Base-by-base conservation (phyloP, 306 rosid species). In the Mimosa bimucronata region DNA sequence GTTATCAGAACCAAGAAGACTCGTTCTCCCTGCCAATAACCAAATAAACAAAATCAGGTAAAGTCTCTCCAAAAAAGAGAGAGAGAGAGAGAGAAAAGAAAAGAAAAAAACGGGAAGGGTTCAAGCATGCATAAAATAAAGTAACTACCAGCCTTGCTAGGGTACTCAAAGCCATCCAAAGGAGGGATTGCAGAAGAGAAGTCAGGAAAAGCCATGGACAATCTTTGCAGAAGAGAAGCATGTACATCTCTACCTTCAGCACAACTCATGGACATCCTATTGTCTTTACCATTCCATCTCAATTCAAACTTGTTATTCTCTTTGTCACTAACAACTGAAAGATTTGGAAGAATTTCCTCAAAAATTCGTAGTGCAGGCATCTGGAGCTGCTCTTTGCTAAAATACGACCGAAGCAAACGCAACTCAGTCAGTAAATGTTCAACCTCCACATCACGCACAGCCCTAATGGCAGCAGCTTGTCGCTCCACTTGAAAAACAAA, bases 361-460 rank as follows among this genome's bases (percentile, higher is more conserved):
- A 94, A 88, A 76, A 79, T 82, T 82, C 88, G 84, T 67, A 84
- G 25, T 6, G 81, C 61, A 0, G 92, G 95, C 34, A 86, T 90
- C 79, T 65, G 85, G 41, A 83, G 90, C 68, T 95, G 90, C 52
- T 95, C 92, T 72, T 81, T 7, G 71, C 61, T 83, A 81, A 89
- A 91, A 83, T 80, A 73, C 1, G 98, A 88, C 25, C 92, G 90
- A 71, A 95, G 84, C 82, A 91, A 82, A 70, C 82, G 92, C 82
- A 95, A 55, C 41, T 90, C 92, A 5, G 92, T 92, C 77, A 90
- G 26, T 79, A 92, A 79, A 75, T 83, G 92, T 71, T 90, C 88
- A 15, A 88, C 80, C 78, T 95, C 93, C 61, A 92, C 90, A 31
- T 95, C 96, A 18, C 95, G 89, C 78, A 91, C 90, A 73, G 92